These are phyloP conservation scores for Phytophthora niederhauseri DNA, from an alignment of 352 stramenopile genomes.

Conservation along the genomic window DNA sequence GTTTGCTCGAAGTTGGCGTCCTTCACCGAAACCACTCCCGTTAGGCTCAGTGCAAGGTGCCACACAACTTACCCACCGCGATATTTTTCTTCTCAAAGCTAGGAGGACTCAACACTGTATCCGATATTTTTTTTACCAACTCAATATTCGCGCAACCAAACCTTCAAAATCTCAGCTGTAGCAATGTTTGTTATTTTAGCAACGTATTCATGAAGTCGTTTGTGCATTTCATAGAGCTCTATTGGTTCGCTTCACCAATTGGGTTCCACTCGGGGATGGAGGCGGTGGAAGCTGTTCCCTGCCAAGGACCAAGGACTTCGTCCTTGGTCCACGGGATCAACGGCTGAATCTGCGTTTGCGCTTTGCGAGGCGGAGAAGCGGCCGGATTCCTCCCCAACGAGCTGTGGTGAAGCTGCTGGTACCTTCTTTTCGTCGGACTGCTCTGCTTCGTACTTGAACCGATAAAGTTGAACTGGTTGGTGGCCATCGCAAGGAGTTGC, in stretches of 20 bases:
- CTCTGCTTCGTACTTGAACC: slow-evolving; percentile 14
- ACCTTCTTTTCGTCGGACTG: slow-evolving; percentile 21
- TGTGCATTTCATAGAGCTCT: background rate
- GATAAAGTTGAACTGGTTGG: slow-evolving; percentile 53
- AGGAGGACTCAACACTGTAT: no score
- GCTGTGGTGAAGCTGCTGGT: slow-evolving; percentile 23
- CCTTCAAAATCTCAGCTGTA: no score
- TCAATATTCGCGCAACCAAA: no score
- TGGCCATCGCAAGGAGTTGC: slow-evolving; percentile 46
- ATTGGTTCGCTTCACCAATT: background rate
- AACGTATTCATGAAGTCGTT: background rate
- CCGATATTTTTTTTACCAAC: no score
- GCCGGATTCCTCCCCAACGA: slow-evolving; percentile 10
- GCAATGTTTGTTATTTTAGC: no score
- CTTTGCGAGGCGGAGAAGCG: slow-evolving; percentile 7
- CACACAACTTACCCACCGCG: no score
- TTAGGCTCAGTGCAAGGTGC: no score
- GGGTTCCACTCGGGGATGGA: slow-evolving; percentile 18
- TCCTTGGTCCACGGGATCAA: slow-evolving; percentile 13
- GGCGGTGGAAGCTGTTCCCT: slow-evolving; percentile 16
- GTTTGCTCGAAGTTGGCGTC: no score
- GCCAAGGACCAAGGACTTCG: slow-evolving; percentile 22
- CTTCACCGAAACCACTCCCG: no score
- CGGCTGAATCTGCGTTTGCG: slow-evolving; percentile 16
- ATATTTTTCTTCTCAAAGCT: no score